Conservation (phyloP, 768 basidiomycete species). For the Kwoniella newhampshirensis region DNA sequence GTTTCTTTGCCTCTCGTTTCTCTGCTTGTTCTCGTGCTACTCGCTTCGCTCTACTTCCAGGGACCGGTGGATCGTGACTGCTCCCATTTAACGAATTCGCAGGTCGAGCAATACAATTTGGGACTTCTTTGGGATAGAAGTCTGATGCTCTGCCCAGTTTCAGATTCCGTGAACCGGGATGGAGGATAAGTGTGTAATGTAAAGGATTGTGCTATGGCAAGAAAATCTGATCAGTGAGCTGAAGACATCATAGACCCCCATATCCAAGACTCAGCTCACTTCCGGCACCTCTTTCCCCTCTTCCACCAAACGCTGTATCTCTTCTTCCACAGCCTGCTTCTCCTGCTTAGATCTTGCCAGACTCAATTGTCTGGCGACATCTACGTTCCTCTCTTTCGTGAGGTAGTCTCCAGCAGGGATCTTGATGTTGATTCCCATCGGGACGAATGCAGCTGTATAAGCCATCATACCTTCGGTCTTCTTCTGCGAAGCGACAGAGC, state of each 20-base stretch:
- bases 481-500: conserved; percentile 2
- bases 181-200: conserved; percentile 51
- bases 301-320: conserved; percentile 11
- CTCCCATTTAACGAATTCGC: conserved; percentile 8
- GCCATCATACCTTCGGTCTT: conserved; percentile 33
- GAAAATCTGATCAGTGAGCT: too few relatives aligned
- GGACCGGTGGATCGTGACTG: conserved; percentile 24
- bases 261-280: conserved; percentile 9
- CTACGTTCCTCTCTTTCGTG: conserved; percentile 35
- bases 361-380: conserved; percentile 38
- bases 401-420: conserved; percentile 45
- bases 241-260: neutral
- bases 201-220: conserved; percentile 25
- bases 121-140: conserved; percentile 49
- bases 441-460: conserved; percentile 39
- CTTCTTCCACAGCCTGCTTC: conserved; percentile 26
- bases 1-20: conserved; percentile 23
- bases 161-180: conserved; percentile 54
- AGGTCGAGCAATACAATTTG: conserved; percentile 49
- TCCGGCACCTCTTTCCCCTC: conserved; percentile 20
- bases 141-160: conserved; percentile 54
- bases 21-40: conserved; percentile 18
- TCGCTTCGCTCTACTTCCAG: conserved; percentile 31
- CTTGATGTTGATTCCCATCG: conserved; percentile 43
- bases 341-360: conserved; percentile 24